These are phyloP conservation scores for Stachybotrys chartarum DNA, from an alignment of 2,329 filamentous ascomycete species.

Conservation along the genomic window DNA sequence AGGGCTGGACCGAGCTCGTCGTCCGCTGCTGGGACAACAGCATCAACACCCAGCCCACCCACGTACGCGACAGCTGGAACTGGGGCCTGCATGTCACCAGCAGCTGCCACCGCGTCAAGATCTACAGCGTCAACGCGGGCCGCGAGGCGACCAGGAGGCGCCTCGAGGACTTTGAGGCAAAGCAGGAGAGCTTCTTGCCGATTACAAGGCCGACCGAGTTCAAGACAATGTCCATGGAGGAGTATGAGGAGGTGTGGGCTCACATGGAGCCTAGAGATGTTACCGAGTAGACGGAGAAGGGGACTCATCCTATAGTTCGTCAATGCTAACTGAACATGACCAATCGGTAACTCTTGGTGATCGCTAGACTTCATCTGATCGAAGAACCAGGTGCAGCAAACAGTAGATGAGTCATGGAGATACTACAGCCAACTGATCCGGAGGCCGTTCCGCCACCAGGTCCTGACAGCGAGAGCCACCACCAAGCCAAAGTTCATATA, in stretches of 20 bases:
- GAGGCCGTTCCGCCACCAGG: no score
- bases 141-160: slow-evolving; percentile 39
- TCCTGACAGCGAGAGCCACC: no score
- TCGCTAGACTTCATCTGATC: no score
- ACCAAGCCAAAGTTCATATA: no score
- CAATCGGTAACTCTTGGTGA: no score
- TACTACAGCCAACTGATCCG: no score
- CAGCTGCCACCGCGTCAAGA: slow-evolving; percentile 50
- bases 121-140: slow-evolving; percentile 56
- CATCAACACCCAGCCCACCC: slow-evolving; percentile 52
- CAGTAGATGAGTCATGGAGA: no score
- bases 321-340: no score
- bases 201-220: slow-evolving; percentile 38
- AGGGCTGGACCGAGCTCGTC: slow-evolving; percentile 54
- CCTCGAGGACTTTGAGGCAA: slow-evolving; percentile 43
- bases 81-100: slow-evolving; percentile 61
- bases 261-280: background rate
- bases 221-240: slow-evolving; percentile 4
- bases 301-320: no score
- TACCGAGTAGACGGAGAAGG: background rate
- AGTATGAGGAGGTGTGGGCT: background rate
- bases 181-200: slow-evolving; percentile 38
- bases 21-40: slow-evolving; percentile 56
- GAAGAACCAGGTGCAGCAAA: no score
- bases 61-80: slow-evolving; percentile 51